phyloP scores from a whole-genome alignment of 164 flowering plant species.

The Stephania yunnanensis region DNA sequence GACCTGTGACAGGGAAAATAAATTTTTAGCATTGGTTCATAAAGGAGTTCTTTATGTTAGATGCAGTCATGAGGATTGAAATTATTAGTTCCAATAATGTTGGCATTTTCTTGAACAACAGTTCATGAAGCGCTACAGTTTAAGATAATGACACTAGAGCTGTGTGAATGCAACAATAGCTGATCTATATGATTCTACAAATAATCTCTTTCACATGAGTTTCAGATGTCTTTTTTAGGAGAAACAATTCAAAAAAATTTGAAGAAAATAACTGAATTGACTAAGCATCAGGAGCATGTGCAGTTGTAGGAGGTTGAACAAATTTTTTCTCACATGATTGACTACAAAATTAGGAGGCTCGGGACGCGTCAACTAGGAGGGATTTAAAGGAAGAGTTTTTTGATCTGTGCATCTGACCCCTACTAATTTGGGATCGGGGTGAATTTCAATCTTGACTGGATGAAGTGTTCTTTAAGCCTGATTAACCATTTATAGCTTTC shows the following conservation, averaged over 20 bases:
- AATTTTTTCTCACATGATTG: not conserved
- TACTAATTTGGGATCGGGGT: not conserved
- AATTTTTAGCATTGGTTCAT: not conserved
- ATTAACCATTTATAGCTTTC: not conserved
- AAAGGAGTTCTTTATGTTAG: not conserved
- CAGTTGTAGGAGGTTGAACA: not conserved
- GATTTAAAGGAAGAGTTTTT: no score
- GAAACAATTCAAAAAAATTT: not conserved
- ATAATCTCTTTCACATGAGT: not conserved
- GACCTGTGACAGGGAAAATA: constrained; percentile 49
- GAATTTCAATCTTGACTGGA: not conserved
- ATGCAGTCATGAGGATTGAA: not conserved
- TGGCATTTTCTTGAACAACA: not conserved
- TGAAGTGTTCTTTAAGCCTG: not conserved
- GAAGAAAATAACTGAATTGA: not conserved
- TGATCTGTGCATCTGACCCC: no score
- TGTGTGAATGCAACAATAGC: not conserved
- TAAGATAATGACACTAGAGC: not conserved
- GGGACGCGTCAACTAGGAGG: no score
- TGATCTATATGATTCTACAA: not conserved
- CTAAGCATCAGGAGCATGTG: not conserved
- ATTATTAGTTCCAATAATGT: not conserved
- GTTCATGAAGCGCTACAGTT: not conserved
- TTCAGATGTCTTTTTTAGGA: not conserved
- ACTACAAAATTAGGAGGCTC: no score